These are phyloP conservation scores for Collybiopsis confluens DNA, from an alignment of 768 basidiomycete genomes.

Conservation along the genomic window DNA sequence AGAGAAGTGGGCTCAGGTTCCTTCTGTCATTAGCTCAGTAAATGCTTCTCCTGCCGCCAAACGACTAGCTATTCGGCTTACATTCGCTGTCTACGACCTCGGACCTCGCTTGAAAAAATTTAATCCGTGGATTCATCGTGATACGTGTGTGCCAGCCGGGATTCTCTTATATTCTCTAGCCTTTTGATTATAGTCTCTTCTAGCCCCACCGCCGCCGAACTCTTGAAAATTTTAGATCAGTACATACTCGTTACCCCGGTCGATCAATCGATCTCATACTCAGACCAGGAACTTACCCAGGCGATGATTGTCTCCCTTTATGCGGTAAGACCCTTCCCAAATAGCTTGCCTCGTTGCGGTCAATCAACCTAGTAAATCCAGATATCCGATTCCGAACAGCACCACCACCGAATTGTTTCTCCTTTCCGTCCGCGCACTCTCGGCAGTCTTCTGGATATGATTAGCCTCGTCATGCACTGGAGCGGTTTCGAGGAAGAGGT, in stretches of 20 bases:
- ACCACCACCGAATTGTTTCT: constrained; percentile 2
- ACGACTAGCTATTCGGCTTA: constrained; percentile 52
- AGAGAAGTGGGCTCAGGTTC: constrained; percentile 55
- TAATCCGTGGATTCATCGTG: constrained; percentile 18
- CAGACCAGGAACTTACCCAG: constrained; percentile 18
- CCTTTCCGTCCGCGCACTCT: constrained; percentile 46
- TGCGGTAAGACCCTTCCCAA: constrained; percentile 28
- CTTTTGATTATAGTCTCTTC: not conserved
- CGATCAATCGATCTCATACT: constrained; percentile 11
- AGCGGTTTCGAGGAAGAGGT: constrained; percentile 14
- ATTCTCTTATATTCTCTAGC: not conserved
- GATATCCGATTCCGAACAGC: constrained; percentile 18
- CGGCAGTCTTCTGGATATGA: constrained; percentile 37
- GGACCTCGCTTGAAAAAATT: constrained; percentile 31
- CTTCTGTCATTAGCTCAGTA: constrained; percentile 40
- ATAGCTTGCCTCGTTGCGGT: not conserved
- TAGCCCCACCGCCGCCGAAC: constrained; percentile 8
- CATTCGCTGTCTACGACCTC: constrained; percentile 55
- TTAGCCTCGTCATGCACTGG: constrained; percentile 35
- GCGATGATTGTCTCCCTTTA: constrained; percentile 40
- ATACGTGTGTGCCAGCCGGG: not conserved
- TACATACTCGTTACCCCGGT: constrained; percentile 13
- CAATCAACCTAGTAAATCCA: constrained; percentile 6
- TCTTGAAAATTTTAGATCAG: constrained; percentile 15
- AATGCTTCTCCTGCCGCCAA: constrained; percentile 55